Evolutionary conservation across 768 basidiomycete genomes (phyloP).

Genomic region (Scleroderma citrinum): DNA sequence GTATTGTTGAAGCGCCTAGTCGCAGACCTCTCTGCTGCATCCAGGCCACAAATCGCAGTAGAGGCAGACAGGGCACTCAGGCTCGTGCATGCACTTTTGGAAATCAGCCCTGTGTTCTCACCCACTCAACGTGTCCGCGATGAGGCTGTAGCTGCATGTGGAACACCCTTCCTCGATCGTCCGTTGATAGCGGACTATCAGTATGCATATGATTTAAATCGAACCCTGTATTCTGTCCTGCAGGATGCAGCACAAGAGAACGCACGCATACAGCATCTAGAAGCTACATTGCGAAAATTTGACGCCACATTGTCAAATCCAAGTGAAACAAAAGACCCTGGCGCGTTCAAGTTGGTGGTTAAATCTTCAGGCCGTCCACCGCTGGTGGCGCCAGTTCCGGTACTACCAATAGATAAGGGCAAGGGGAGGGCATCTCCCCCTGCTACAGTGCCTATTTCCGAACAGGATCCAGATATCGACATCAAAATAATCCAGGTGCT

Average conservation of each 20-base stretch:
- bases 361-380: slow-evolving; percentile 50
- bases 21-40: slow-evolving; percentile 39
- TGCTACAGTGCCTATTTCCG: background rate
- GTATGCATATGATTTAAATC: slow-evolving; percentile 53
- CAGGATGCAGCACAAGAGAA: slow-evolving; percentile 47
- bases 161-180: slow-evolving; percentile 59
- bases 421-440: slow-evolving; percentile 34
- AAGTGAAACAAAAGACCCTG: slow-evolving; percentile 34
- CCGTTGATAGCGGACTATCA: slow-evolving; percentile 70
- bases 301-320: slow-evolving; percentile 16
- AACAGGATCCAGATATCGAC: slow-evolving; percentile 43
- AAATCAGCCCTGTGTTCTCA: slow-evolving; percentile 26
- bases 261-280: slow-evolving; percentile 51
- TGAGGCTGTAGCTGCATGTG: slow-evolving; percentile 18
- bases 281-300: slow-evolving; percentile 42
- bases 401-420: slow-evolving; percentile 26
- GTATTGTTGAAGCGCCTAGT: slow-evolving; percentile 46
- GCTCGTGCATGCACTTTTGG: slow-evolving; percentile 53
- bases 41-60: slow-evolving; percentile 37
- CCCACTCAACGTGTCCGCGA: slow-evolving; percentile 8
- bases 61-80: slow-evolving; percentile 53
- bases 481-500: slow-evolving; percentile 61
- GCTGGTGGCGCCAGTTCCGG: slow-evolving; percentile 30
- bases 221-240: slow-evolving; percentile 41
- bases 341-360: slow-evolving; percentile 59